Evolutionary conservation across 257 asterid genomes (phyloP).

Genomic region (Solanum chiquidenum): DNA sequence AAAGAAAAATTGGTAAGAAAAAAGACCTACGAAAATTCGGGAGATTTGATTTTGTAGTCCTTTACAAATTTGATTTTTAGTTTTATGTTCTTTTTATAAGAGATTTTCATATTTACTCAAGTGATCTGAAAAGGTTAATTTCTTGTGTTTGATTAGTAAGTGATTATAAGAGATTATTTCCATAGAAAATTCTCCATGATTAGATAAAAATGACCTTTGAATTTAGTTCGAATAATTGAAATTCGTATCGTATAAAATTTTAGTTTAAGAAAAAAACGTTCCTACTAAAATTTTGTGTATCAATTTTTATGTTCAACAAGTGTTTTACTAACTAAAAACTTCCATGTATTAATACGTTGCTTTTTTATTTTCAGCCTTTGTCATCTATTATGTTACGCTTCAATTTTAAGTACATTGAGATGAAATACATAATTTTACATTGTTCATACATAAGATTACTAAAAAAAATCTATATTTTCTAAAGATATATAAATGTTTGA

Average conservation of each 20-base stretch:
- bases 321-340: no score
- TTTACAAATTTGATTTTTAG: not conserved
- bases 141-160: not conserved
- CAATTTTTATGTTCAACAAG: not conserved
- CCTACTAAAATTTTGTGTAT: not conserved
- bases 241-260: accelerated
- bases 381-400: accelerated
- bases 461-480: no score
- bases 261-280: not conserved
- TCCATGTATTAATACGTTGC: not conserved
- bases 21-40: not conserved
- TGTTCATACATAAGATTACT: no score
- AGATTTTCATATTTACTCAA: accelerated
- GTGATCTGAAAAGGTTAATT: not conserved
- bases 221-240: accelerated
- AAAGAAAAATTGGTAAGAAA: not conserved
- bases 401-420: no score
- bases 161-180: not conserved
- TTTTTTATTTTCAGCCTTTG: not conserved
- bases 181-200: accelerated
- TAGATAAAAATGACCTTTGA: accelerated
- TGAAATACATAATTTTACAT: no score
- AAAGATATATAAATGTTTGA: no score
- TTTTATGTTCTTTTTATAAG: not conserved
- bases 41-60: not conserved